Base-by-base conservation (phyloP, 2,329 filamentous ascomycete species). In the Ophiocordyceps sinensis region DNA sequence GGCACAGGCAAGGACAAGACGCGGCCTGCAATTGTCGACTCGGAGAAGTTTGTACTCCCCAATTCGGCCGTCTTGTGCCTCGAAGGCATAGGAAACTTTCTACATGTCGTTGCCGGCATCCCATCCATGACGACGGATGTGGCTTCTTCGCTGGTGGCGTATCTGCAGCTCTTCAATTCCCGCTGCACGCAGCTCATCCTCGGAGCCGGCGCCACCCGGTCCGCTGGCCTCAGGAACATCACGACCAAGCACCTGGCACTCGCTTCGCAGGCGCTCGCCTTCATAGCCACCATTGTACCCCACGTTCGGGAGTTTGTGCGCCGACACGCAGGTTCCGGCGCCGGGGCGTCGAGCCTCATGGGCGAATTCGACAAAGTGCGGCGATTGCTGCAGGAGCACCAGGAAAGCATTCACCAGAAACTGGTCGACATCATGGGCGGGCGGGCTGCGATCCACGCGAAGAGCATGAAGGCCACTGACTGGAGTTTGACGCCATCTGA, bases 181-280 rank as follows among this genome's bases (percentile, higher is more conserved):
- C 82, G 91, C 17, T 88, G 88, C 43, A 93, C 84, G n/a, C 91
- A 98, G 57, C 74, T 98, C 43, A 95, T 98, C 48, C 77, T 98
- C 7, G 91, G 91, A 1, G 91, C 91, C 2, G 91, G 91, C 5
- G 91, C 91, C 4, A 95, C 85, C 5, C 73, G 78, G 30, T 87
- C 83, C 21, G 91, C 88, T 1, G 89, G 89, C 0, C 68, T 98
- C 17, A 94, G 87, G 58, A 95, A 95, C 54, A 98, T 98, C 57
- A 94, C 85, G 0, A 94, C 91, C 0, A 91, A 91, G 52, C 89
- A 98, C 61, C 73, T 98, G 2, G 88, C 91, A 0, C 76, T 96
- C 15, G 88, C 91, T 3, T 88, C 84, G 0, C 89, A 95, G 59
- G 84, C 88, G 0, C 64, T 96, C 17, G 82, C 82, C 36, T 95